Evolutionary conservation across 768 basidiomycete species (phyloP), one percentile per base, ranked within the genome.

Genomic region (Phanerodontia chrysosporium): DNA sequence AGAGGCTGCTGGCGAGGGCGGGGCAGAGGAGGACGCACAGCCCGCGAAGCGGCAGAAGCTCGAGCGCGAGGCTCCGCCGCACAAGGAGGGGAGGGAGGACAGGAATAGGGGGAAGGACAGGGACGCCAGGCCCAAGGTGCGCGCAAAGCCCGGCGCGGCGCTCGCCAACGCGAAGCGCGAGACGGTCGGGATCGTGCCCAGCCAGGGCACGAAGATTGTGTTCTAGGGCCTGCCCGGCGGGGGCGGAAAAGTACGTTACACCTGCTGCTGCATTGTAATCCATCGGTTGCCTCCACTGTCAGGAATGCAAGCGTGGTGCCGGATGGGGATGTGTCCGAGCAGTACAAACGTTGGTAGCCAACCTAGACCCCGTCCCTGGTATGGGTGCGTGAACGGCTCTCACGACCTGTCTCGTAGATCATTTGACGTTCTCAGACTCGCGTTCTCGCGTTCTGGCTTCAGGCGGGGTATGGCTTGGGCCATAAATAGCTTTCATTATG

Each of bases 111-210:
- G 35, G 30, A 49, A 46, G 45, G 3, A 46, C 46, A 28, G 16
- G 61, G 64, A 59, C 29, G 60, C 63, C 22, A 64, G 57, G 56
- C 60, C 46, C 3, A 76, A 75, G 65, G 73, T 73, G 55, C 82
- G 90, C 28, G 76, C 85, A 4, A 86, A 79, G 67, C 91, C 91
- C 32, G 91, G 92, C 32, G 92, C 92, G 3, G 88, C 89, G 0
- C 82, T 92, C 22, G 90, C 90, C 0, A 78, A 80, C 18, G 91
- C 91, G 24, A 83, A 84, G 66, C 83, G 92, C 53, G 87, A 90
- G 73, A 85, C 83, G 57, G 84, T 82, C 18, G 87, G 87, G 5
- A 93, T 93, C 65, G 74, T 89, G 30, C 78, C 79, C n/a, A 74
- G 85, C 66, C 78, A 83, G 71, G 87, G 87, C 13, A 82, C 84